Base-by-base conservation (phyloP, 1,284 basidiomycete genomes). In the Ustilago shanxiensis region DNA sequence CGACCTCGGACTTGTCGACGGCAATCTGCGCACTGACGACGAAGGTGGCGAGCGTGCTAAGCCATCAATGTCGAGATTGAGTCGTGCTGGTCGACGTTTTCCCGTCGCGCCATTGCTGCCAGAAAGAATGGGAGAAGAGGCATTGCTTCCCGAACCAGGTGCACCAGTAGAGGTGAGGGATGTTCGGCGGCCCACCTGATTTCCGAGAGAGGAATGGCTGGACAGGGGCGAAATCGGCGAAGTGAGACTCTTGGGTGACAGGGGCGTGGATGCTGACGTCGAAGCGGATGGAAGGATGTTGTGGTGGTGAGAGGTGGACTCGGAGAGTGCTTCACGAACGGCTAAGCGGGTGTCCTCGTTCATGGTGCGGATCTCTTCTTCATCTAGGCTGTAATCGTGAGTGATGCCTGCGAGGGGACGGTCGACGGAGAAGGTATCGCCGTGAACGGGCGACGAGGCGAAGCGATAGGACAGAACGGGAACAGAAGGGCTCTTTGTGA, bases 321-420 rank as follows among this genome's bases (percentile, higher is more conserved):
- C 45, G 29, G 73, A 76, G 14, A 76, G 73, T 22, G 73, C 73
- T 31, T 76, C 73, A 33, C 68, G 68, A 5, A 76, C 73, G 10
- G 73, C 73, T 6, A 65, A 61, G 8, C 69, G 64, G 20, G 68
- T 76, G 35, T 71, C 60, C 33, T 71, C 73, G 39, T 67, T 68
- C 73, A 76, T 76, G 11, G 66, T 60, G 14, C 73, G 73, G 47
- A 76, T 71, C 51, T 76, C 73, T 13, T 71, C 67, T 20, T 70
- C 73, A 28, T 66, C 68, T 14, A 76, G 33, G 8, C 56, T 61
- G 51, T 73, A 49, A 18, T 68, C 71, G 35, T 68, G 71, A n/a
- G 58, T 47, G 22, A 58, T 47, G 26, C 58, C 58, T 8, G 61
- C 61, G 22, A 61, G 60, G 8, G 55, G 60, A 22, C 50, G 55